Evolutionary conservation across 2,329 filamentous ascomycete genomes (phyloP).

Genomic region (Microcyclosporella mali): DNA sequence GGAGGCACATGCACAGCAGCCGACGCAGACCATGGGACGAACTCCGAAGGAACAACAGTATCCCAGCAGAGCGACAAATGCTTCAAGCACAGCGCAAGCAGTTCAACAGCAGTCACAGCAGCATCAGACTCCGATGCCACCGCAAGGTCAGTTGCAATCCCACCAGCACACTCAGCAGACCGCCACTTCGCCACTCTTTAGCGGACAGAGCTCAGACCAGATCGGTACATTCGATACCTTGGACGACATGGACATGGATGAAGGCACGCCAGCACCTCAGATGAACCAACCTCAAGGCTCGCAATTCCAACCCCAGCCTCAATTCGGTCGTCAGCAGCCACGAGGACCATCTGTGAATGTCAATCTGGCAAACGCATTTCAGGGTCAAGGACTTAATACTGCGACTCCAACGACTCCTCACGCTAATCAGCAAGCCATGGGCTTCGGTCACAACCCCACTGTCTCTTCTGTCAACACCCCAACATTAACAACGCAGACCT

Average conservation of each 20-base stretch:
- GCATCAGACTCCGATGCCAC: slow-evolving; percentile 19
- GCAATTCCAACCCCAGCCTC: slow-evolving; percentile 41
- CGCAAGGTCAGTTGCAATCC: slow-evolving; percentile 14
- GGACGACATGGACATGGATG: slow-evolving; percentile 97
- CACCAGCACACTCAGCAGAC: slow-evolving; percentile 12
- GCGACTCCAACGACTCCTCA: slow-evolving; percentile 84
- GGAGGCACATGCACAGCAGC: slow-evolving; percentile 72
- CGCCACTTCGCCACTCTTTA: slow-evolving; percentile 28
- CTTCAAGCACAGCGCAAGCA: slow-evolving; percentile 30
- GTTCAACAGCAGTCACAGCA: slow-evolving; percentile 31
- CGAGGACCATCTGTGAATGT: slow-evolving; percentile 69
- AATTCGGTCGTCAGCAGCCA: slow-evolving; percentile 51
- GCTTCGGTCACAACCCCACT: slow-evolving; percentile 85
- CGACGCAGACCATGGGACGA: slow-evolving; percentile 35
- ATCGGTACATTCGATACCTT: slow-evolving; percentile 50
- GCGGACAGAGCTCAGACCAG: slow-evolving; percentile 28
- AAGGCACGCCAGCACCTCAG: slow-evolving; percentile 58
- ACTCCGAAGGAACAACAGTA: slow-evolving; percentile 34
- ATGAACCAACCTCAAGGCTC: slow-evolving; percentile 32
- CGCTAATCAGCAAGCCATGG: slow-evolving; percentile 57
- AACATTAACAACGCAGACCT: slow-evolving; percentile 72
- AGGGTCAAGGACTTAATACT: slow-evolving; percentile 67
- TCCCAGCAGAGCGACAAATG: slow-evolving; percentile 30
- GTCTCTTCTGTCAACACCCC: slow-evolving; percentile 97
- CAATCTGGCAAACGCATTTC: slow-evolving; percentile 64